These are phyloP conservation scores for Edaphochlamys debaryana DNA, from an alignment of 139 green algal genomes.

Conservation along the genomic window DNA sequence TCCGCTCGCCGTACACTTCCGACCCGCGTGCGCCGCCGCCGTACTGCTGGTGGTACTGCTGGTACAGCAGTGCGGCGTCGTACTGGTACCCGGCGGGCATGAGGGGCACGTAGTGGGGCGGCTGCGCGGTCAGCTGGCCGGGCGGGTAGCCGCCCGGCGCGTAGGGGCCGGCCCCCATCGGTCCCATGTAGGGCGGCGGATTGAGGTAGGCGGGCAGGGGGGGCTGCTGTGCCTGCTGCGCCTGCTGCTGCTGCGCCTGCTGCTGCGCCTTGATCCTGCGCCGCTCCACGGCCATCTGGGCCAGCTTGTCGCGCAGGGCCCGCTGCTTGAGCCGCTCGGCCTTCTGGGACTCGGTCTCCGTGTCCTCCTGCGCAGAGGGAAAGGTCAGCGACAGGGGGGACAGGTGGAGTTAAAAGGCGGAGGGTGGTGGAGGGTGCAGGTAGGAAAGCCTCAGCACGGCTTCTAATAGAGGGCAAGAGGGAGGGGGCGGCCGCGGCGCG, in stretches of 20 bases:
- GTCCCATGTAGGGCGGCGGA: conserved; percentile 1
- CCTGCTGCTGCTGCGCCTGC: neutral
- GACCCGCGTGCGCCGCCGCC: neutral
- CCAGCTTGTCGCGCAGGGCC: conserved; percentile 46
- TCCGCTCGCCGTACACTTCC: conserved; percentile 33
- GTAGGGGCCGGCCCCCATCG: neutral
- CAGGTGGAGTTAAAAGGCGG: neutral
- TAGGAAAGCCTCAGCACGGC: too few relatives aligned
- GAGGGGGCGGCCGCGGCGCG: too few relatives aligned
- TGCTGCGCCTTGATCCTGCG: conserved; percentile 32
- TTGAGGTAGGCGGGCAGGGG: conserved; percentile 11
- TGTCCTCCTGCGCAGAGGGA: conserved; percentile 13
- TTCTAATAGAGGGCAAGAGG: too few relatives aligned
- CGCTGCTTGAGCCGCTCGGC: conserved; percentile 35
- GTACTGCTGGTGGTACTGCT: neutral
- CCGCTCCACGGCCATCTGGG: conserved; percentile 43
- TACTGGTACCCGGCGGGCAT: too few relatives aligned
- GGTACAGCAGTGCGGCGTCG: too few relatives aligned
- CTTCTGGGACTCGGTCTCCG: conserved; percentile 28
- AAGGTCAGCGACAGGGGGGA: neutral
- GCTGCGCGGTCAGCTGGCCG: too few relatives aligned
- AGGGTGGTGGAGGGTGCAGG: neutral
- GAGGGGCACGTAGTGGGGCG: too few relatives aligned
- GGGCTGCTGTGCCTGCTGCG: neutral
- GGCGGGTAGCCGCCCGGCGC: too few relatives aligned